Base-by-base conservation (phyloP, 495 filamentous ascomycete genomes). In the Penicillium pancosmium region DNA sequence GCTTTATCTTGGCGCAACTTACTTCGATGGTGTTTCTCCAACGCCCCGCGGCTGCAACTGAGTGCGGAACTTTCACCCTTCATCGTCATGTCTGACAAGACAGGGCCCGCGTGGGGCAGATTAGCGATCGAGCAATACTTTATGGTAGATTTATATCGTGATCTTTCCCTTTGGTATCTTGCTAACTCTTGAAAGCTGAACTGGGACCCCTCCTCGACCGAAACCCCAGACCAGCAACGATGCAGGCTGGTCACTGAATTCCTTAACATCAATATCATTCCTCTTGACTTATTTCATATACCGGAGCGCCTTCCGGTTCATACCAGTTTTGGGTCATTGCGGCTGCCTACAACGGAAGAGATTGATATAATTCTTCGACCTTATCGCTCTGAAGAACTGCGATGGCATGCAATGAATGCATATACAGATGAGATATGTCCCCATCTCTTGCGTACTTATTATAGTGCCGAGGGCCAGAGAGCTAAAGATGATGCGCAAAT, bases 401-500 rank as follows among this genome's bases (percentile, higher is more conserved):
- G 54, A 40, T 49, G 54, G 43, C 16, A 23, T 8, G 54, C 54
- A 56, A 36, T 18, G 15, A 23, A 40, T 49, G 27, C 1, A 56
- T 49, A 46, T 48, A 4, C 18, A 56, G 11, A 36, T 44, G n/a
- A 44, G 2, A 3, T 13, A 27, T 58, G n/a, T 36, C 56, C 50
- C 13, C 18, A 34, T 47, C 19, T 59, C 34, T 43, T 59, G 10
- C 56, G 56, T n/a, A 59, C 56, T 3, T 19, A 53, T 18, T 59
- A 59, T 25, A 27, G 41, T 18, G n/a, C 21, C 40, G 16, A 46
- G 8, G 56, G 48, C 35, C 34, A 58, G 56, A 23, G 7, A 50
- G 31, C 23, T 4, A 35, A 12, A 46, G 35, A 58, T 13, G 50
- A 54, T 34, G 19, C 46, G 5, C 4, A 36, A 18, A 58, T 58